Evolutionary conservation across 805 yeast species (phyloP), one percentile per base, ranked within the genome.

Genomic region (Vanderwaltozyma polyspora): DNA sequence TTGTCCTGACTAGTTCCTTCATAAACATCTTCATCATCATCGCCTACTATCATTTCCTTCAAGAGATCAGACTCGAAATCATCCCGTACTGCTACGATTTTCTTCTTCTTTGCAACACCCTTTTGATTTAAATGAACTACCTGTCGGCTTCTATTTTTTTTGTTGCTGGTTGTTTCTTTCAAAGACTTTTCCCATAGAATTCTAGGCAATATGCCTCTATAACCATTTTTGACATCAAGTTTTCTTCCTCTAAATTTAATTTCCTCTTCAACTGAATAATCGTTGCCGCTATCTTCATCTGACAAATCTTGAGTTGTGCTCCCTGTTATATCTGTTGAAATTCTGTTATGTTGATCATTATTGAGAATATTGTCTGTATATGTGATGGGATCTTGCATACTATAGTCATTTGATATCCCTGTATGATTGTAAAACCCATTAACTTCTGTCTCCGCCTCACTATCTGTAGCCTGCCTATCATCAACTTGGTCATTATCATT

Each of bases 201-300:
- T 28, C 42, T 46, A 4, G 62, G 62, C 14, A 57, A 37, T 13
- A 57, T 43, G 14, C 62, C 62, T 21, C 49, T 42, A 31, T 49
- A 57, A 1, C 58, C 62, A 4, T 47, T 50, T 30, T 43, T 49
- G 15, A 57, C 29, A 31, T 45, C 49, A 2, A 55, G 24, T 13
- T 38, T 37, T 27, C 44, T 41, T 7, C 62, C 62, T 44, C 62
- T 45, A 24, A 51, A 55, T 12, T 38, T 14, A 3, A 48, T 35
- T 5, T 42, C 36, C n/a, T 39, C 44, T 5, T 15, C 35, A 9
- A 3, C 13, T 10, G 19, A 25, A 14, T 19, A 32, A 11, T 35
- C 23, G 6, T 21, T 24, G 13, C 30, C 28, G 15, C 26, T 23
- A 19, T 19, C 34, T 13, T 25, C 31, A 12, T 32, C 33, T 9